These are phyloP conservation scores for Penicillium paradoxum DNA, from an alignment of 495 filamentous ascomycete species.

Conservation along the genomic window DNA sequence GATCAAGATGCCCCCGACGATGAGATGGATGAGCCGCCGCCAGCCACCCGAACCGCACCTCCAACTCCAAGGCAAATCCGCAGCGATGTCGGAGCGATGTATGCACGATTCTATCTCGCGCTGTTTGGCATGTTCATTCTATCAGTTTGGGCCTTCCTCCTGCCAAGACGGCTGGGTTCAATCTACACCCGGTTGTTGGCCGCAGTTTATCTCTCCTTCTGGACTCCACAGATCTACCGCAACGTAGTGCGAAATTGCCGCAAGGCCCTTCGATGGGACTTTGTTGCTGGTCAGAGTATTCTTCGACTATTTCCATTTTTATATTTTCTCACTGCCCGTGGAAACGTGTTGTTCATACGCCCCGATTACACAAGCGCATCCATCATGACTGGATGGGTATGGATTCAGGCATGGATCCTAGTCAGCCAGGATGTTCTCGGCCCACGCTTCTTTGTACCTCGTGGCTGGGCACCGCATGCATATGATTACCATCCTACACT, in stretches of 20 bases:
- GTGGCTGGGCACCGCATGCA: constrained; percentile 69
- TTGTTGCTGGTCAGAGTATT: constrained; percentile 75
- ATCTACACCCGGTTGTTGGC: constrained; percentile 64
- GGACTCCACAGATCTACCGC: constrained; percentile 84
- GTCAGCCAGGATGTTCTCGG: constrained; percentile 80
- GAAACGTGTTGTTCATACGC: constrained; percentile 77
- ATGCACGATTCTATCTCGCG: constrained; percentile 70
- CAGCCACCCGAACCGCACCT: constrained; percentile 21
- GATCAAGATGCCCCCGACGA: constrained; percentile 66
- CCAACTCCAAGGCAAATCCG: constrained; percentile 37
- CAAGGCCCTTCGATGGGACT: constrained; percentile 80
- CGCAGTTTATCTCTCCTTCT: constrained; percentile 79
- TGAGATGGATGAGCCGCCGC: constrained; percentile 26
- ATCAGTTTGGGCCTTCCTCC: constrained; percentile 68
- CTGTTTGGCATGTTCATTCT: constrained; percentile 68
- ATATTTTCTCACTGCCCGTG: constrained; percentile 69
- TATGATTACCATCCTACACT: constrained; percentile 95
- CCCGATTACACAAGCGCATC: constrained; percentile 59
- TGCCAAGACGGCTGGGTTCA: constrained; percentile 63
- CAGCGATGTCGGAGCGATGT: constrained; percentile 66
- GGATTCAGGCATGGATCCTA: constrained; percentile 79
- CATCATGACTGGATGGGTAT: constrained; percentile 74
- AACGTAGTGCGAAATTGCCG: constrained; percentile 90
- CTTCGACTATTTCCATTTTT: constrained; percentile 71
- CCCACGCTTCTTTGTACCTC: constrained; percentile 68